Conservation (phyloP, 352 stramenopile genomes). For the Phytophthora pseudosyringae region DNA sequence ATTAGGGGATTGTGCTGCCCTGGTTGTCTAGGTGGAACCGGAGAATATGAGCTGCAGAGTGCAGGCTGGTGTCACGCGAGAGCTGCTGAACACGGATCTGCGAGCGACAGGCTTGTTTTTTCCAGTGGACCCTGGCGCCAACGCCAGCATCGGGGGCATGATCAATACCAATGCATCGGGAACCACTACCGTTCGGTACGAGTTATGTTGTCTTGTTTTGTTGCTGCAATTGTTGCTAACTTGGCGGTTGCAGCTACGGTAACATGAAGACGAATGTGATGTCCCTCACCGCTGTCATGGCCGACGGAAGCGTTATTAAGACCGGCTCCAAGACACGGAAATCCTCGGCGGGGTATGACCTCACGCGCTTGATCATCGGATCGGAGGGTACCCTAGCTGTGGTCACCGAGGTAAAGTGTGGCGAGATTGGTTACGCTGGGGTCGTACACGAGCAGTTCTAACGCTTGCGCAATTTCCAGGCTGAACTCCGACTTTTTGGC, state of each 20-base stretch:
- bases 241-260: constrained; percentile 69
- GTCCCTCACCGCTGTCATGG: constrained; percentile 92
- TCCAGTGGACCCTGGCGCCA: constrained; percentile 96
- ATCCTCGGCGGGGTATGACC: constrained; percentile 96
- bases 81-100: constrained; percentile 90
- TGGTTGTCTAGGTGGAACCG: constrained; percentile 18
- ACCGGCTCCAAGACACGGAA: constrained; percentile 94
- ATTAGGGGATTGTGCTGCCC: not conserved
- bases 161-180: constrained; percentile 86
- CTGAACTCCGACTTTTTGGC: constrained; percentile 93
- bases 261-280: constrained; percentile 98
- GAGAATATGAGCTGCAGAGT: constrained; percentile 89
- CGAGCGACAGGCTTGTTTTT: constrained; percentile 92
- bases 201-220: not conserved
- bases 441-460: not conserved
- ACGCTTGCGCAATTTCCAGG: constrained; percentile 26
- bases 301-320: constrained; percentile 83
- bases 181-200: constrained; percentile 67
- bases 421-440: not conserved
- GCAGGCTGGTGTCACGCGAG: constrained; percentile 93
- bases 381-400: constrained; percentile 95
- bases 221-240: not conserved
- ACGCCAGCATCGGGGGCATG: constrained; percentile 96
- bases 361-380: constrained; percentile 94
- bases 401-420: constrained; percentile 88